A percentile compares a stretch with the other conserved stretches of the same genome.
phyloP scores from a whole-genome alignment of 1,284 basidiomycete species.

The Stygiomarasmius scandens region DNA sequence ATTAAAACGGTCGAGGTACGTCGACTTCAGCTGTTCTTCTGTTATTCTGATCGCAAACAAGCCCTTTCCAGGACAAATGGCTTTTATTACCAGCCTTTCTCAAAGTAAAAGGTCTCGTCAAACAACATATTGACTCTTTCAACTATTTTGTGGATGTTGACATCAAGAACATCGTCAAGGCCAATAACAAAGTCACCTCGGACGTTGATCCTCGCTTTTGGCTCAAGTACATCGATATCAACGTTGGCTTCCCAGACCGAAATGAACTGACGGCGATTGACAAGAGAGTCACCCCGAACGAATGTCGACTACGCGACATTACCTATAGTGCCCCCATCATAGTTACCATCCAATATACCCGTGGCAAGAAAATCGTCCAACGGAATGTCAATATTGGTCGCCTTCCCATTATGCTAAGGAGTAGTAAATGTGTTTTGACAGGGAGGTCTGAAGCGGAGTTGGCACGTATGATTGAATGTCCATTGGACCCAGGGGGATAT shows the following conservation, averaged over 20 bases:
- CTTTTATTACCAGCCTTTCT: slow-evolving; percentile 92
- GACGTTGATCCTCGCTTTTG: slow-evolving; percentile 98
- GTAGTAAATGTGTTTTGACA: slow-evolving; percentile 91
- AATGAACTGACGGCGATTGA: slow-evolving; percentile 84
- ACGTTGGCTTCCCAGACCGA: slow-evolving; percentile 88
- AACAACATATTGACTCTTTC: slow-evolving; percentile 99
- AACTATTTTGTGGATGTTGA: slow-evolving; percentile 99
- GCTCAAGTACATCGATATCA: slow-evolving; percentile 96
- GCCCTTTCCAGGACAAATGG: slow-evolving; percentile 87
- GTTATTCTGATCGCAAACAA: not conserved
- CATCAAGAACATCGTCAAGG: slow-evolving; percentile 94
- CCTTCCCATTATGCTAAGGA: slow-evolving; percentile 96
- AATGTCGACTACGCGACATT: slow-evolving; percentile 95
- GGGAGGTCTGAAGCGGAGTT: slow-evolving; percentile 80
- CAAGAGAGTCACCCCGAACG: slow-evolving; percentile 92
- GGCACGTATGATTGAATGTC: slow-evolving; percentile 94
- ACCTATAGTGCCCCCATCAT: slow-evolving; percentile 95
- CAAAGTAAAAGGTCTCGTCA: slow-evolving; percentile 97
- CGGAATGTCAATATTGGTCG: slow-evolving; percentile 90
- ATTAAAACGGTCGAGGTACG: slow-evolving; percentile 79
- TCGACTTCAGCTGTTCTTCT: slow-evolving; percentile 11
- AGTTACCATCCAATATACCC: slow-evolving; percentile 95
- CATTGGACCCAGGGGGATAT: slow-evolving; percentile 97
- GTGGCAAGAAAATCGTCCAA: slow-evolving; percentile 89
- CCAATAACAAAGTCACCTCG: slow-evolving; percentile 91